Conservation (phyloP, 1,284 basidiomycete species). For the Ceratobasidium sp. region DNA sequence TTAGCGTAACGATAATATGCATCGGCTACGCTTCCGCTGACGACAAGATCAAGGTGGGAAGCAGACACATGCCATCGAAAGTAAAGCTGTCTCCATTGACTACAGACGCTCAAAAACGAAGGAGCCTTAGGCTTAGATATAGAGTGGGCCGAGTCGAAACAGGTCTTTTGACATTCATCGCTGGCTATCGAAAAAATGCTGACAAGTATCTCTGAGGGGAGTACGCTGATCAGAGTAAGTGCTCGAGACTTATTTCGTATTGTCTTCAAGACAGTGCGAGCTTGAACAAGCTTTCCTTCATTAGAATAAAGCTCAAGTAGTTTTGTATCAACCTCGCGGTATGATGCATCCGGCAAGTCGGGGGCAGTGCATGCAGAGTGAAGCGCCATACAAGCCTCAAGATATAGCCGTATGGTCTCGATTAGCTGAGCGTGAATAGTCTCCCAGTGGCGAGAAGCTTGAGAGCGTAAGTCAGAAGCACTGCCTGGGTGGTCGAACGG, state of each 20-base stretch:
- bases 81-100: not conserved
- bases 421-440: no score
- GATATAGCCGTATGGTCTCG: no score
- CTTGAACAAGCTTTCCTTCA: not conserved
- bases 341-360: not conserved
- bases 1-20: conserved; percentile 2
- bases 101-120: not conserved
- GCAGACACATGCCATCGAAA: not conserved
- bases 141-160: not conserved
- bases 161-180: not conserved
- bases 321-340: not conserved
- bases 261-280: not conserved
- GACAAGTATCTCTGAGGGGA: not conserved
- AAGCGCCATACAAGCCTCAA: no score
- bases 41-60: conserved; percentile 15
- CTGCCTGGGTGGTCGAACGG: no score
- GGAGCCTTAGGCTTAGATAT: not conserved
- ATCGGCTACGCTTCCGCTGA: not conserved
- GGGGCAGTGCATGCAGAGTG: no score
- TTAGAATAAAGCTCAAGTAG: not conserved
- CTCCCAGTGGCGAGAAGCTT: no score
- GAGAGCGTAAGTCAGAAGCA: no score
- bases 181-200: not conserved
- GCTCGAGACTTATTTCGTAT: not conserved
- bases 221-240: not conserved